Evolutionary conservation across 768 basidiomycete genomes (phyloP), one percentile per base, ranked within the genome.

Genomic region (Cantharellus cinnabarinus): DNA sequence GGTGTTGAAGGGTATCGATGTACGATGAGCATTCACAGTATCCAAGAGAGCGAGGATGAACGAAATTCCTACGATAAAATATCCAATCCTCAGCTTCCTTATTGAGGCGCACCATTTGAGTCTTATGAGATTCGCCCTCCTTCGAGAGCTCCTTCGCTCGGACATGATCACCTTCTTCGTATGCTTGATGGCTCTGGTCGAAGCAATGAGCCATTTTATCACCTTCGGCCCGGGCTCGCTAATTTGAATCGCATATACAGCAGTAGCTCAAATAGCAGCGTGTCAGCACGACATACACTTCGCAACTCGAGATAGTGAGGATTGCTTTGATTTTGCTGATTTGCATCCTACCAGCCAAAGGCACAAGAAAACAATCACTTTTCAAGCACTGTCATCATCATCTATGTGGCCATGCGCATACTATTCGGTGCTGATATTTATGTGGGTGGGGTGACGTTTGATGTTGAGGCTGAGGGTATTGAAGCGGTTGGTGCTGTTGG

Each of bases 41-140:
- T 37, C 41, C 44, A 48, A 50, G 59, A 56, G 34, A 62, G 40
- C 3, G 53, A 54, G 40, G 15, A 51, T 50, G 29, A 51, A 29
- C 10, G 40, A 39, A 14, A 57, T 34, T 69, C 78, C 56, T 62
- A 86, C 87, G 80, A 62, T 73, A 69, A 69, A 82, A 98, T 62
- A 97, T 93, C 85, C 86, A 94, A 56, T 82, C 78, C 61, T 82
- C 80, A 2, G 93, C 94, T 68, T 91, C 71, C 60, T 75, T 75
- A 68, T 97, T 90, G 62, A 89, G 69, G 54, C 75, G 68, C 62
- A 85, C 81, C 83, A 93, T 91, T 65, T 79, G 76, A 3, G 73
- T 69, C 68, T 87, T 79, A 67, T 93, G 86, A 44, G 73, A 73
- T 68, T 89, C 88, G 15, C 90, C 93, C 68, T 89, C 65, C 60